phyloP scores from a whole-genome alignment of 169 alveolate genomes.

The Eimeria falciformis region DNA sequence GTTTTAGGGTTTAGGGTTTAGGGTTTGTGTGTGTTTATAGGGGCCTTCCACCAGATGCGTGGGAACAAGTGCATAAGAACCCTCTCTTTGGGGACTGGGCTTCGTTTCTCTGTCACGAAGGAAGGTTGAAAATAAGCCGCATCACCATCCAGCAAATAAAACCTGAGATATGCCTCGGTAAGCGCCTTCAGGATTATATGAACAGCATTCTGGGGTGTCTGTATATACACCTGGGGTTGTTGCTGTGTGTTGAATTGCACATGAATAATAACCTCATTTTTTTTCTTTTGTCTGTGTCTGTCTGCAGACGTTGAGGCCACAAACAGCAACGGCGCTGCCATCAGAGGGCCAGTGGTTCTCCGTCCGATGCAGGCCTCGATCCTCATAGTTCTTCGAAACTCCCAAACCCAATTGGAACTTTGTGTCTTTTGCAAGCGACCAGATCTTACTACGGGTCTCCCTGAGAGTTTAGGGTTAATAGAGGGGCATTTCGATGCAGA shows the following conservation, averaged over 20 bases:
- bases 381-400: slow-evolving; percentile 72
- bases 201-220: too few species aligned
- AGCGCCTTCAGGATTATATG: too few species aligned
- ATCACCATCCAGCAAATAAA: slow-evolving; percentile 58
- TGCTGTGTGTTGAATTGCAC: too few species aligned
- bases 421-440: slow-evolving; percentile 68
- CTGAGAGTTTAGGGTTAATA: slow-evolving; percentile 35
- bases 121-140: slow-evolving; percentile 2
- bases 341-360: slow-evolving; percentile 64
- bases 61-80: slow-evolving; percentile 50
- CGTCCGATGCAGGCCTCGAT: slow-evolving; percentile 71
- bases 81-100: slow-evolving; percentile 63
- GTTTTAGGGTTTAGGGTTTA: too few species aligned
- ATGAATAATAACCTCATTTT: neutral
- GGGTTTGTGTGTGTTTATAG: too few species aligned
- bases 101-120: slow-evolving; percentile 51
- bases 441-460: slow-evolving; percentile 31
- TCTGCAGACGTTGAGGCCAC: slow-evolving; percentile 72
- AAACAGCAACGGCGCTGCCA: slow-evolving; percentile 16
- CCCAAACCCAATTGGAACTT: slow-evolving; percentile 48
- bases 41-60: slow-evolving; percentile 65
- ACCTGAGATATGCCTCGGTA: slow-evolving; percentile 54
- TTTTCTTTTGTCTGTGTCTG: neutral
- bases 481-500: slow-evolving; percentile 71
- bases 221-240: too few species aligned